A percentile compares a stretch with the other conserved stretches of the same genome.
Evolutionary conservation across 305 asterid genomes (phyloP).

Genomic region (Stenogyne calaminthoides): DNA sequence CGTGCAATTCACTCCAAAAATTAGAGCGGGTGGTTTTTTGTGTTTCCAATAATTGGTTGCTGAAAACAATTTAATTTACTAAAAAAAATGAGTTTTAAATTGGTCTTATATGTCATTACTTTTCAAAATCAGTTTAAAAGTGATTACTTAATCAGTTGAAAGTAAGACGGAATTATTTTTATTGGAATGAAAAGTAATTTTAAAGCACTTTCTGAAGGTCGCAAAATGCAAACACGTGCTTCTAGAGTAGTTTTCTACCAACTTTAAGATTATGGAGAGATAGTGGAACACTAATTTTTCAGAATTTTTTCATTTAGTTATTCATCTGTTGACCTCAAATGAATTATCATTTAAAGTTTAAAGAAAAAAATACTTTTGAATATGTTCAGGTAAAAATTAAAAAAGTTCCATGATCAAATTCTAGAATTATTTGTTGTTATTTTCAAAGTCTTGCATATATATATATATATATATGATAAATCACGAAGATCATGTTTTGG

Average conservation of each 20-base stretch:
- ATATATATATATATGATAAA: neutral
- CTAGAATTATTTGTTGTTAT: neutral
- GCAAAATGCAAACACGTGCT: neutral
- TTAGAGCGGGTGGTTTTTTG: neutral
- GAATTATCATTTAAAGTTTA: too few relatives aligned
- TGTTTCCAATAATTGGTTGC: neutral
- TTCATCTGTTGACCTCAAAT: neutral
- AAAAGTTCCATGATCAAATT: neutral
- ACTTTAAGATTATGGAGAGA: neutral
- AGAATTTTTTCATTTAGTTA: too few relatives aligned
- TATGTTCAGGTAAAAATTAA: neutral
- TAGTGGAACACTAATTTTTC: neutral
- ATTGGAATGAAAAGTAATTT: neutral
- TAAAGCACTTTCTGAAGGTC: neutral
- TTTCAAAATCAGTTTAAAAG: neutral
- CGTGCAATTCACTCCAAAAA: too few relatives aligned
- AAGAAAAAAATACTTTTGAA: too few relatives aligned
- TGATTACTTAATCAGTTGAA: neutral
- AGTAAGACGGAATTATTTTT: neutral
- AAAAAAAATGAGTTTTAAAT: neutral
- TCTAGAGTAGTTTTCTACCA: neutral
- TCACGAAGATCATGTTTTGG: conserved; percentile 30
- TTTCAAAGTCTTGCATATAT: neutral
- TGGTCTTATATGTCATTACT: neutral
- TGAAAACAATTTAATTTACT: too few relatives aligned